Conservation (phyloP, 352 stramenopile genomes). For the Phytophthora fragariae region DNA sequence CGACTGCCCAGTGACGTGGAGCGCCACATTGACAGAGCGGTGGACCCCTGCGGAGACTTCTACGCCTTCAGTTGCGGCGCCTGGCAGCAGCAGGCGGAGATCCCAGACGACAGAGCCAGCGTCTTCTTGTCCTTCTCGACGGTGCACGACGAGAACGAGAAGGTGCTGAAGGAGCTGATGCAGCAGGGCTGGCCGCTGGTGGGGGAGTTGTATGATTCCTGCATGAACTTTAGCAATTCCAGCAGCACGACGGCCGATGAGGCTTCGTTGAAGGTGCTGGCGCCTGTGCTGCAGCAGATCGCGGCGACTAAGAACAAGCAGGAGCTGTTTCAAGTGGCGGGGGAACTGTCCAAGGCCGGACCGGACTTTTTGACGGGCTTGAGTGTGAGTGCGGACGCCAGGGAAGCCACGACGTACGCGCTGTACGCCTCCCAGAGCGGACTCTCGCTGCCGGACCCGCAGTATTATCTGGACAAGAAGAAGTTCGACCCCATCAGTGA, state of each 20-base stretch:
- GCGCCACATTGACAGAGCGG: slow-evolving; percentile 49
- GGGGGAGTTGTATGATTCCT: slow-evolving; percentile 66
- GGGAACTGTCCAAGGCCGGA: slow-evolving; percentile 57
- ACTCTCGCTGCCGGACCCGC: slow-evolving; percentile 88
- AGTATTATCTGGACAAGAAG: slow-evolving; percentile 93
- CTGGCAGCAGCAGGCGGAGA: slow-evolving; percentile 52
- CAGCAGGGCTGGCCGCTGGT: slow-evolving; percentile 70
- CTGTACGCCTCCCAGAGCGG: slow-evolving; percentile 86
- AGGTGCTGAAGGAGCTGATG: slow-evolving; percentile 62
- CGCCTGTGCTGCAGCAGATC: slow-evolving; percentile 57
- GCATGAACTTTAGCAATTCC: slow-evolving; percentile 66
- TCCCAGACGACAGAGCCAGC: slow-evolving; percentile 48
- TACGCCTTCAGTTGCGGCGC: slow-evolving; percentile 75
- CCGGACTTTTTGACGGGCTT: slow-evolving; percentile 87
- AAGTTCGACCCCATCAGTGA: slow-evolving; percentile 80
- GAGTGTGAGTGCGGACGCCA: slow-evolving; percentile 78
- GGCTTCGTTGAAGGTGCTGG: slow-evolving; percentile 24
- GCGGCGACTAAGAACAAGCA: slow-evolving; percentile 36
- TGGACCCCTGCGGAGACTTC: slow-evolving; percentile 78
- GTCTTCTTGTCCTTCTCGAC: slow-evolving; percentile 49
- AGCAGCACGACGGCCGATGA: slow-evolving; percentile 48
- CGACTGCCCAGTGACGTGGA: slow-evolving; percentile 47
- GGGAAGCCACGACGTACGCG: slow-evolving; percentile 84
- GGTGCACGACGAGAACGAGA: slow-evolving; percentile 42
- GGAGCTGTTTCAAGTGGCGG: slow-evolving; percentile 61